phyloP scores from a whole-genome alignment of 2,329 filamentous ascomycete species.

The Cryphonectria japonica region DNA sequence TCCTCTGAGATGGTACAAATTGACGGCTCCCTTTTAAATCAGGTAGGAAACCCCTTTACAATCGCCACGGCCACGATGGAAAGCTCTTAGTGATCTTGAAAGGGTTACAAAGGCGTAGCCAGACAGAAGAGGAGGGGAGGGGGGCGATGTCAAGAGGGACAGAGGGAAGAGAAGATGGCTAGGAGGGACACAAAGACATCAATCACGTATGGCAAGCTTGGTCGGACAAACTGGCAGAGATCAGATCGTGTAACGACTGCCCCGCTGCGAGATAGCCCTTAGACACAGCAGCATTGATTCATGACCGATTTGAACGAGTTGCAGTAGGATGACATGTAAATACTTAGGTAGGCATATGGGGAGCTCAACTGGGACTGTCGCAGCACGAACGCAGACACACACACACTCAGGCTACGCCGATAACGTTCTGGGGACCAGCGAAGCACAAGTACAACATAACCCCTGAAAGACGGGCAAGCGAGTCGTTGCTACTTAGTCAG shows the following conservation, averaged over 20 bases:
- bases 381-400: background rate
- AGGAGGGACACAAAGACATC: background rate
- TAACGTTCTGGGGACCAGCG: background rate
- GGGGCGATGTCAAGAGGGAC: background rate
- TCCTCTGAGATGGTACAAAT: background rate
- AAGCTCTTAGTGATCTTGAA: background rate
- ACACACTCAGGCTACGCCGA: background rate
- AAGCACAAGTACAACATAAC: background rate
- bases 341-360: background rate
- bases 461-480: no score
- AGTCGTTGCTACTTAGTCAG: background rate
- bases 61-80: background rate
- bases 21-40: background rate
- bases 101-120: no score
- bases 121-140: no score
- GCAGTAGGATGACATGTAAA: background rate
- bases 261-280: conserved; percentile 1
- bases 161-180: background rate
- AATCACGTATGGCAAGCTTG: background rate
- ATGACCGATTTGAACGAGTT: background rate
- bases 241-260: conserved; percentile 1
- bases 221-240: background rate
- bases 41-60: background rate
- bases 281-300: background rate
- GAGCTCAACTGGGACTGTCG: background rate